Percentiles rank a stretch among this genome's conserved stretches.
Conservation (phyloP, 805 yeast genomes). For the Ogataea paraovalis region DNA sequence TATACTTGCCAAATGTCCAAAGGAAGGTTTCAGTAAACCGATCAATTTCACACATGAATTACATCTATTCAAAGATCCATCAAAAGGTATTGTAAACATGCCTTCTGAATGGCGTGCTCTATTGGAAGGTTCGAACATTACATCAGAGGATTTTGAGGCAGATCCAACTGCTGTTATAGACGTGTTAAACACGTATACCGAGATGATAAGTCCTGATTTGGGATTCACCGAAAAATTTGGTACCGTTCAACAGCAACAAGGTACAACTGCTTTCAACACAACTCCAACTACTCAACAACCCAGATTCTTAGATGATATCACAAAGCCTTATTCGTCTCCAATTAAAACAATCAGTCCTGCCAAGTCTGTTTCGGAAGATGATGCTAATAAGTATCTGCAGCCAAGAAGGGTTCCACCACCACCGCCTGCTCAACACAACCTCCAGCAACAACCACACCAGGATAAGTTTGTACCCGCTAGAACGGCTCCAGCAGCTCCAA, state of each 20-base stretch:
- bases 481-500: slow-evolving; percentile 40
- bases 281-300: slow-evolving; percentile 3
- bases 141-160: slow-evolving; percentile 58
- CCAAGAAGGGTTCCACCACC: slow-evolving; percentile 35
- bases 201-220: slow-evolving; percentile 38
- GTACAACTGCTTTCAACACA: slow-evolving; percentile 8
- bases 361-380: slow-evolving; percentile 2
- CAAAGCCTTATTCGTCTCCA: slow-evolving; percentile 28
- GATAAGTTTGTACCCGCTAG: slow-evolving; percentile 34
- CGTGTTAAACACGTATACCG: slow-evolving; percentile 50
- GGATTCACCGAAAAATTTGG: slow-evolving; percentile 27
- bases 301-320: slow-evolving; percentile 26
- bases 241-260: neutral
- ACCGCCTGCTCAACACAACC: slow-evolving; percentile 19
- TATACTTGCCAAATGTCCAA: slow-evolving; percentile 72
- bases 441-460: neutral
- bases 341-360: neutral
- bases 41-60: slow-evolving; percentile 93
- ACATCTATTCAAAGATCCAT: slow-evolving; percentile 83
- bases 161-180: slow-evolving; percentile 64
- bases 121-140: slow-evolving; percentile 55
- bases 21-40: slow-evolving; percentile 74
- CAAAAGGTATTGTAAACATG: slow-evolving; percentile 45
- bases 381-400: slow-evolving; percentile 26
- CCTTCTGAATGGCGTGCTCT: slow-evolving; percentile 57